Percentiles rank a stretch among this genome's conserved stretches.
These are phyloP conservation scores for Pelagophyceae sp. DNA, from an alignment of 352 stramenopile genomes.

Conservation along the genomic window DNA sequence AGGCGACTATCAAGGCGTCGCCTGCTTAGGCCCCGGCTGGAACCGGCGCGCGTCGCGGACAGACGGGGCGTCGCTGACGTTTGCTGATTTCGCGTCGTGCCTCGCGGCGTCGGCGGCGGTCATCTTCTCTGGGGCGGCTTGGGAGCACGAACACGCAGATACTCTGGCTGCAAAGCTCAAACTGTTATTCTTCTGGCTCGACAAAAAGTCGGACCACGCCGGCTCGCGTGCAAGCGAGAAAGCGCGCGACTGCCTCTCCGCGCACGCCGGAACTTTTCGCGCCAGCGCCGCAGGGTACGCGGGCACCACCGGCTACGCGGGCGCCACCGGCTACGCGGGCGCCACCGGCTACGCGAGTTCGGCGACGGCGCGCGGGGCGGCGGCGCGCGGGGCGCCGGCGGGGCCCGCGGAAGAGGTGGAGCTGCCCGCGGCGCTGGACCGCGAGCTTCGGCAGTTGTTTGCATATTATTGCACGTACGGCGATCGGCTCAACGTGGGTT, in stretches of 20 bases:
- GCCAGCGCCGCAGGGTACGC: not conserved
- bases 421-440: not conserved
- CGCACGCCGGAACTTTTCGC: not conserved
- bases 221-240: not conserved
- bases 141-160: not conserved
- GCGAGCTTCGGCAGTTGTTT: not conserved
- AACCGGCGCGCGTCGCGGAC: not conserved
- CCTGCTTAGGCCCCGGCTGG: not conserved
- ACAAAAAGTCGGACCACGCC: not conserved
- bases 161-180: not conserved
- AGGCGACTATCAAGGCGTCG: not conserved
- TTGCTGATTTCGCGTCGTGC: not conserved
- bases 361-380: not conserved
- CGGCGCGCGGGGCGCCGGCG: too few species aligned
- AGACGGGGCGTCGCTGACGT: not conserved
- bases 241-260: not conserved
- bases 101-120: not conserved
- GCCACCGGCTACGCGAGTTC: not conserved
- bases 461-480: not conserved
- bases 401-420: not conserved
- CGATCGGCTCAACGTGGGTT: conserved; percentile 1
- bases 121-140: not conserved
- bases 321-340: not conserved
- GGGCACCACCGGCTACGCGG: too few species aligned
- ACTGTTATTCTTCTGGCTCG: not conserved